Conservation (phyloP, 2,329 filamentous ascomycete genomes). For the Plenodomus lindquistii region DNA sequence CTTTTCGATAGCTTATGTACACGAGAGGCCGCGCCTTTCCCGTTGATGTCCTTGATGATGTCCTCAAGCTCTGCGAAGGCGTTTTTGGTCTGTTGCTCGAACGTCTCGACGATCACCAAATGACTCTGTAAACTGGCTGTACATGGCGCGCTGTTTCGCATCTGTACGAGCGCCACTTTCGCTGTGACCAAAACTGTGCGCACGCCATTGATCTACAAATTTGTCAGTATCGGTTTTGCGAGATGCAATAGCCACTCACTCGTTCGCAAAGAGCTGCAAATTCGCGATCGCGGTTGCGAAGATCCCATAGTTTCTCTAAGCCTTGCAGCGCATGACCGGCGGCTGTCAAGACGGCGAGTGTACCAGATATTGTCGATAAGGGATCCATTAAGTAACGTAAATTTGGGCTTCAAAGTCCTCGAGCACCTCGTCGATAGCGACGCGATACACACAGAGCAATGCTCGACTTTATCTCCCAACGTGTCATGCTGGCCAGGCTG, state of each 20-base stretch:
- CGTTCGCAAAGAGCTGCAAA: slow-evolving; percentile 3
- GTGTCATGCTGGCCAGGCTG: no score
- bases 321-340: slow-evolving; percentile 6
- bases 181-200: no score
- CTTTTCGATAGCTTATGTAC: slow-evolving; percentile 3
- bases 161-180: no score
- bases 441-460: no score
- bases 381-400: no score
- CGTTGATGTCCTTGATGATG: not conserved
- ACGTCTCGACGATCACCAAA: no score
- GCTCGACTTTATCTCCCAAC: no score
- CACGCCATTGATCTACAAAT: not conserved
- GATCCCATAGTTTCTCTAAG: slow-evolving; percentile 4
- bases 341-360: slow-evolving; percentile 6
- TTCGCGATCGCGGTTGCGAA: slow-evolving; percentile 7
- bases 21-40: not conserved
- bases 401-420: no score
- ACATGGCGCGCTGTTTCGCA: no score
- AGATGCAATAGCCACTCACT: not conserved
- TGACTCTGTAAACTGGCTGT: no score
- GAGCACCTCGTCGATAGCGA: no score
- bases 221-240: not conserved
- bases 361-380: slow-evolving; percentile 6
- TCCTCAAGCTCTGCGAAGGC: not conserved
- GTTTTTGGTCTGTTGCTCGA: not conserved